These are phyloP conservation scores for Trametes meyenii DNA, from an alignment of 768 basidiomycete genomes.

Conservation along the genomic window DNA sequence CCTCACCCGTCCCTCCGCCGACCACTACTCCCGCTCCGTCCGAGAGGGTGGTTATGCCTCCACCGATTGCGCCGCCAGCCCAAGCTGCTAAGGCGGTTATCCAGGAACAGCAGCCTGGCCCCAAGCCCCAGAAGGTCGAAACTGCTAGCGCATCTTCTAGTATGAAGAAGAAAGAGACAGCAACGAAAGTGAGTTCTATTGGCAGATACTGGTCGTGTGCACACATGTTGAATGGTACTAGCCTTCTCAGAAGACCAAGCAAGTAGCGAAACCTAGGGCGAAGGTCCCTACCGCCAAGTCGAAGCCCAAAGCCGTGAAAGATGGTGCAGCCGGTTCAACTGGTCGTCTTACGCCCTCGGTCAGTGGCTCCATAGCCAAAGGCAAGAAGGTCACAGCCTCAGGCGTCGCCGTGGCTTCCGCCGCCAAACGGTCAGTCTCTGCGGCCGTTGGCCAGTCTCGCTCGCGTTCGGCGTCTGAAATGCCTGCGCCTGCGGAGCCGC, in stretches of 20 bases:
- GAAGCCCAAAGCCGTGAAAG: slow-evolving; percentile 26
- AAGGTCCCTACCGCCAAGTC: slow-evolving; percentile 32
- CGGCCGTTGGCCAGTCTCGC: slow-evolving; percentile 39
- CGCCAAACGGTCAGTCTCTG: slow-evolving; percentile 32
- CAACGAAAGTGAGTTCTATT: slow-evolving; percentile 28
- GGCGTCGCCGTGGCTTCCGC: slow-evolving; percentile 28
- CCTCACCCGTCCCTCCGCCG: slow-evolving; percentile 16
- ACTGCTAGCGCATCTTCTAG: slow-evolving; percentile 14
- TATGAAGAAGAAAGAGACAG: slow-evolving; percentile 26
- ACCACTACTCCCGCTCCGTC: slow-evolving; percentile 24
- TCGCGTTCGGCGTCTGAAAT: slow-evolving; percentile 75
- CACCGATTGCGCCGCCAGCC: slow-evolving; percentile 36
- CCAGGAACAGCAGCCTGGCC: background rate
- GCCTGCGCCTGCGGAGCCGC: slow-evolving; percentile 49
- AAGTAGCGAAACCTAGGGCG: slow-evolving; percentile 28
- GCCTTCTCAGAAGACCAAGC: slow-evolving; percentile 25
- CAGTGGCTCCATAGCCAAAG: slow-evolving; percentile 22
- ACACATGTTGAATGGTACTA: background rate
- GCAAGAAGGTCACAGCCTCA: slow-evolving; percentile 32
- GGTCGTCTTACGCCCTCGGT: slow-evolving; percentile 22
- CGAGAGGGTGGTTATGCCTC: slow-evolving; percentile 64
- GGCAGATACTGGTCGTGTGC: background rate
- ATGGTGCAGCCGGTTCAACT: slow-evolving; percentile 20
- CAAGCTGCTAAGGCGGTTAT: background rate
- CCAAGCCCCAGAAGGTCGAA: slow-evolving; percentile 22